A percentile compares a stretch with the other conserved stretches of the same genome.
These are phyloP conservation scores for Lichtheimia ramosa DNA, from an alignment of 371 early-diverging fungal species.

Conservation along the genomic window DNA sequence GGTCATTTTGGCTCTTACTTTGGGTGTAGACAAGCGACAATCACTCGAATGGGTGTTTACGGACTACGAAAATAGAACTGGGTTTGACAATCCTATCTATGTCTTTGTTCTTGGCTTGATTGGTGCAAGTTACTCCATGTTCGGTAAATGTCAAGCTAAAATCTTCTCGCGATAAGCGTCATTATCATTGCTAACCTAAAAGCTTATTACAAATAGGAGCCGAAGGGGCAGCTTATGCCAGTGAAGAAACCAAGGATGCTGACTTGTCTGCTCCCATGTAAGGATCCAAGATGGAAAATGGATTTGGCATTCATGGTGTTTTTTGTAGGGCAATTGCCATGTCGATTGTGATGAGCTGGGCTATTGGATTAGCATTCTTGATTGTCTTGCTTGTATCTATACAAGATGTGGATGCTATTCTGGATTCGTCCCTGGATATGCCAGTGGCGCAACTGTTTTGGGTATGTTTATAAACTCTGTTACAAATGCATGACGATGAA, in stretches of 20 bases:
- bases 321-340: conserved; percentile 34
- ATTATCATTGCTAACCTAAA: not conserved
- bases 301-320: no score
- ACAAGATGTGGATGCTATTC: conserved; percentile 37
- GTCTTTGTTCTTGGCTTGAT: conserved; percentile 43
- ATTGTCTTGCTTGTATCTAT: conserved; percentile 36
- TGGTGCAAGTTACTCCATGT: conserved; percentile 44
- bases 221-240: conserved; percentile 41
- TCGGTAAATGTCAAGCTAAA: conserved; percentile 26
- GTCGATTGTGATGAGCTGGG: conserved; percentile 40
- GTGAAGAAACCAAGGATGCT: conserved; percentile 48
- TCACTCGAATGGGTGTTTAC: conserved; percentile 33
- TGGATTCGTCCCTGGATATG: conserved; percentile 30
- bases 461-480: conserved; percentile 15
- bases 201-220: conserved; percentile 24
- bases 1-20: conserved; percentile 24
- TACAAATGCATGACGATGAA: not conserved
- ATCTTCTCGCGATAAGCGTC: no score
- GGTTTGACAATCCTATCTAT: conserved; percentile 37
- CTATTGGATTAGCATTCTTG: conserved; percentile 35
- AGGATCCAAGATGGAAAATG: no score
- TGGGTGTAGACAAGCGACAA: conserved; percentile 20
- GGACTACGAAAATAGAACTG: conserved; percentile 43
- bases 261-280: conserved; percentile 43
- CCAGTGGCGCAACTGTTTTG: conserved; percentile 45